phyloP scores from a whole-genome alignment of 2,329 filamentous ascomycete genomes.

The Xylaria sp. region DNA sequence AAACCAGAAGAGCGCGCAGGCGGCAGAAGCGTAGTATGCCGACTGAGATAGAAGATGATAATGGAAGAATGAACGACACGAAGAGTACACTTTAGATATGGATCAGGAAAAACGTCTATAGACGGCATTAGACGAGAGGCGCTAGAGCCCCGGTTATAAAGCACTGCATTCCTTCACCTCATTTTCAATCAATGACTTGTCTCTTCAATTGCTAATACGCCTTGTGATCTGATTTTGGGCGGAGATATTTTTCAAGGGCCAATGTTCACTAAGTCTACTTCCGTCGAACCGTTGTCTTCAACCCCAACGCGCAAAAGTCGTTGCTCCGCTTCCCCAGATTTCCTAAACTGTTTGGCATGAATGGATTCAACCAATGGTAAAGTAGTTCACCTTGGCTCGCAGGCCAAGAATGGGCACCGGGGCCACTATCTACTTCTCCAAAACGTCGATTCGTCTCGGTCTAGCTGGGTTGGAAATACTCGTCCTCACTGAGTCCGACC shows the following conservation, averaged over 20 bases:
- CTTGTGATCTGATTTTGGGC: neutral
- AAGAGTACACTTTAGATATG: conserved; percentile 26
- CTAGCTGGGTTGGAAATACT: neutral
- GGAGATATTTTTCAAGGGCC: neutral
- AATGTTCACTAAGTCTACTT: neutral
- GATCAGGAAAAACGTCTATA: conserved; percentile 38
- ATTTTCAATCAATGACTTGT: neutral
- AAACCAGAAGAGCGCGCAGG: conserved; percentile 13
- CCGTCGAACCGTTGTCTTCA: conserved; percentile 10
- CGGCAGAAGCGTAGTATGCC: conserved; percentile 30
- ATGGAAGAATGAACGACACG: conserved; percentile 26
- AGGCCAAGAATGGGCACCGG: conserved; percentile 16
- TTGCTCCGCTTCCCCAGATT: conserved; percentile 38
- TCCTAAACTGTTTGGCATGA: conserved; percentile 39
- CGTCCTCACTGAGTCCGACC: conserved; percentile 2
- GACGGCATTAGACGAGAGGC: conserved; percentile 43
- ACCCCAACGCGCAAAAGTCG: conserved; percentile 9
- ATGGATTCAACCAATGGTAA: conserved; percentile 32
- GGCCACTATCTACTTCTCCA: neutral
- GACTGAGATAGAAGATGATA: conserved; percentile 29
- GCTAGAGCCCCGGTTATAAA: conserved; percentile 29
- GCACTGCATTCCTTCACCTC: conserved; percentile 28
- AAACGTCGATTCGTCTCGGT: neutral
- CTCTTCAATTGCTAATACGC: neutral
- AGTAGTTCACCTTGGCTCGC: conserved; percentile 23